phyloP scores from a whole-genome alignment of 345 rosid species.

The Cardiospermum halicacabum region DNA sequence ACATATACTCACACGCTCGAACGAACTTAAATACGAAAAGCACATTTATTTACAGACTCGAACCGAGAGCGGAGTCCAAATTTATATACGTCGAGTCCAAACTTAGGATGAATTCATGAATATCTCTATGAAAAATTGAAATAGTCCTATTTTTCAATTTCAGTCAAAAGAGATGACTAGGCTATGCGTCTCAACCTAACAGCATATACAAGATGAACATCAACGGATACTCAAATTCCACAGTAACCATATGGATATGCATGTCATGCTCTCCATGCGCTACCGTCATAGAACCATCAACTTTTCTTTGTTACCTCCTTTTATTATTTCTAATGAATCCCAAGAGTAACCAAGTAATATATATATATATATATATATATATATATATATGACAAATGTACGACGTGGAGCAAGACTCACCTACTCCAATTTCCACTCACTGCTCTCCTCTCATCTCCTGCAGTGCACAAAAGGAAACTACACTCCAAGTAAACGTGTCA shows the following conservation, averaged over 20 bases:
- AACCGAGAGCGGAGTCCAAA: no score
- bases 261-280: not conserved
- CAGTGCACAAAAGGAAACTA: not conserved
- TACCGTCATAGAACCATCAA: not conserved
- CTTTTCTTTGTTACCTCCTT: not conserved
- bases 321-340: not conserved
- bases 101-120: no score
- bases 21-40: no score
- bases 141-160: no score
- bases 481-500: not conserved
- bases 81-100: no score
- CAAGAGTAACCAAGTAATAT: not conserved
- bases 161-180: no score
- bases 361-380: no score
- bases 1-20: no score
- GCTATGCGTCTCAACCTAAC: not conserved
- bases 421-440: slow-evolving; percentile 22
- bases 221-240: not conserved
- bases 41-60: no score
- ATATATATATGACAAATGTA: slow-evolving; percentile 31
- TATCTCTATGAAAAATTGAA: no score
- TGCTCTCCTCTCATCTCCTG: not conserved
- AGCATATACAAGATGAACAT: not conserved
- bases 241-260: not conserved
- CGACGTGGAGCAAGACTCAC: slow-evolving; percentile 14